Conservation (phyloP, 1,139 yeast species). For the Schwanniomyces etchellsii region DNA sequence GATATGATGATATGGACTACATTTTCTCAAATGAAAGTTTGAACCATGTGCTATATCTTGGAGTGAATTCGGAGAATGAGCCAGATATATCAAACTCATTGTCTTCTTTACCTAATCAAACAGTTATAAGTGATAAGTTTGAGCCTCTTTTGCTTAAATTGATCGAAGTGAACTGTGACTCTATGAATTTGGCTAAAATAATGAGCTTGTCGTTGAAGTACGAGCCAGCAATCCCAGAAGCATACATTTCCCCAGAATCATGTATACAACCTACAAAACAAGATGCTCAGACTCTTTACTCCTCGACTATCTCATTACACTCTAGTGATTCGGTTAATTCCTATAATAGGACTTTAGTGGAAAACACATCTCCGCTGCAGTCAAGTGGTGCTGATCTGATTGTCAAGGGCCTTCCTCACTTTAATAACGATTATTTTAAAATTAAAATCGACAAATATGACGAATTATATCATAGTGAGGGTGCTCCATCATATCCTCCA, state of each 20-base stretch:
- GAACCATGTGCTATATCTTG: constrained; percentile 40
- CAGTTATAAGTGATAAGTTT: constrained; percentile 9
- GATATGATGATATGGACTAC: constrained; percentile 43
- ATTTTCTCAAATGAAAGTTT: constrained; percentile 43
- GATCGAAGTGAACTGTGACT: constrained; percentile 36
- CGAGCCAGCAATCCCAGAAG: constrained; percentile 39
- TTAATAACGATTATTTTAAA: constrained; percentile 35
- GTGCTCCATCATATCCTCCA: constrained; percentile 9
- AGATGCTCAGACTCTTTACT: constrained; percentile 7
- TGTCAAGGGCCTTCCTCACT: constrained; percentile 24
- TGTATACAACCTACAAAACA: neutral
- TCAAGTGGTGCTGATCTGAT: constrained; percentile 12
- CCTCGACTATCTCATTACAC: constrained; percentile 23
- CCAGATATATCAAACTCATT: constrained; percentile 8
- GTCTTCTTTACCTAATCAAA: constrained; percentile 4
- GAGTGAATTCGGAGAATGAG: constrained; percentile 27
- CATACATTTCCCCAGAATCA: constrained; percentile 19
- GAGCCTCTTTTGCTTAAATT: constrained; percentile 23
- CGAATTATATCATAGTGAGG: constrained; percentile 15
- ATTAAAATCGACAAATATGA: constrained; percentile 33
- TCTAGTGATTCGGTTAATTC: constrained; percentile 21
- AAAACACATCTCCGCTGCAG: constrained; percentile 1
- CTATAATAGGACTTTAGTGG: constrained; percentile 2
- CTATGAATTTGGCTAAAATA: constrained; percentile 30
- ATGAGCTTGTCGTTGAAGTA: constrained; percentile 34